Evolutionary conservation across 352 stramenopile genomes (phyloP).

Genomic region (Phytopythium montanum): DNA sequence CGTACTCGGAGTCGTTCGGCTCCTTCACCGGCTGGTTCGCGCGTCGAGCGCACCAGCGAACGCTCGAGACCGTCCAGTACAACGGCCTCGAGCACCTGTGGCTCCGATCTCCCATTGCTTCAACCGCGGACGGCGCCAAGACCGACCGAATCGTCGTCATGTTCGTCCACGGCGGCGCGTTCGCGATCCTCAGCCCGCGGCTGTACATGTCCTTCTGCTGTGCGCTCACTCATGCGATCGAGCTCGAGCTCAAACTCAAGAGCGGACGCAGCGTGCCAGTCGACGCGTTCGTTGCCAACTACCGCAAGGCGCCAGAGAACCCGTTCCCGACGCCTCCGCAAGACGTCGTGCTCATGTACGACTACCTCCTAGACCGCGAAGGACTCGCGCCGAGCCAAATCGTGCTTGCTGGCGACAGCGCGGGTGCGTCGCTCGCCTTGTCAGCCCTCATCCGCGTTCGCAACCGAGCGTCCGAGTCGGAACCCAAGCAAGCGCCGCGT

Average conservation of each 20-base stretch:
- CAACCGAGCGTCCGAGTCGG: slow-evolving; percentile 8
- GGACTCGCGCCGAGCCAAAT: slow-evolving; percentile 26
- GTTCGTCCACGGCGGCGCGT: slow-evolving; percentile 44
- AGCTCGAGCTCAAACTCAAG: slow-evolving; percentile 13
- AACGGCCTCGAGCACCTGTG: slow-evolving; percentile 48
- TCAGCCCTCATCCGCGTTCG: slow-evolving; percentile 41
- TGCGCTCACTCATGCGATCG: slow-evolving; percentile 15
- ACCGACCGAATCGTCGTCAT: slow-evolving; percentile 28
- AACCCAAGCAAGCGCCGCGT: background rate
- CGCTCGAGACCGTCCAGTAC: slow-evolving; percentile 19
- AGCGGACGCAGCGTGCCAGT: slow-evolving; percentile 9
- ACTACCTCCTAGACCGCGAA: slow-evolving; percentile 30
- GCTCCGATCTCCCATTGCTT: slow-evolving; percentile 14
- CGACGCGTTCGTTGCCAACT: slow-evolving; percentile 45
- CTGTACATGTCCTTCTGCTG: slow-evolving; percentile 34
- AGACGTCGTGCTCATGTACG: slow-evolving; percentile 34
- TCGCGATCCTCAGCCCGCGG: slow-evolving; percentile 29
- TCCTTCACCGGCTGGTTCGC: slow-evolving; percentile 22
- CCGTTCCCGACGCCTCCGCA: slow-evolving; percentile 31
- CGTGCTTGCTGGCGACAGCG: slow-evolving; percentile 46
- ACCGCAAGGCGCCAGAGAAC: slow-evolving; percentile 43
- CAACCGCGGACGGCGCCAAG: background rate
- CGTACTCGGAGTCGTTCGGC: slow-evolving; percentile 16
- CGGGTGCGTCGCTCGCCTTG: slow-evolving; percentile 38
- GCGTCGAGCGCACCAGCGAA: slow-evolving; percentile 12